Base-by-base conservation (phyloP, 768 basidiomycete genomes). In the Naganishia onofrii region DNA sequence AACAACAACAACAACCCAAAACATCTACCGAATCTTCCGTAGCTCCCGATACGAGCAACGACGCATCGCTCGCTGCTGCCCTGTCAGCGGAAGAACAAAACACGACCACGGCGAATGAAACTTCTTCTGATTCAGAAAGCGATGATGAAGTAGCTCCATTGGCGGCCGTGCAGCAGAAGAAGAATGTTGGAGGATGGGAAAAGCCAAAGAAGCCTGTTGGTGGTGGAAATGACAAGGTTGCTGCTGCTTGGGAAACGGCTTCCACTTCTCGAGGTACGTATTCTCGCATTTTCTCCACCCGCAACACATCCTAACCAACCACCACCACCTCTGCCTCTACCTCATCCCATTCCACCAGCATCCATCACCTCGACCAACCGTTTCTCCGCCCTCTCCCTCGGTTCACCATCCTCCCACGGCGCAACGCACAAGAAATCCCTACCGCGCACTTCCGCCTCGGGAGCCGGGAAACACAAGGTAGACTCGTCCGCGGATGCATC, bases 141-240 rank as follows among this genome's bases (percentile, higher is more conserved):
- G 67, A 68, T 6, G 54, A 52, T 34, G 67, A 68, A 19, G 31
- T 23, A 12, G 46, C 23, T 17, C 38, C 60, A 12, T 34, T 36
- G 10, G 54, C 26, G 21, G 34, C 52, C n/a, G n/a, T n/a, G n/a
- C n/a, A n/a, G 53, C 26, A 57, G 46, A 46, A 42, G 31, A 58
- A 69, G 54, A 44, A 21, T 19, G 56, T 21, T 12, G 68, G 58
- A 19, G 68, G 36, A 2, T 69, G 68, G 68, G 68, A 69, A 58
- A 54, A 58, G 31, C 68, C 68, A 8, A 69, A 69, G 38, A 69
- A 69, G 68, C 34, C 56, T 15, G 68, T 69, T 3, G 68, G 68
- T 42, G 56, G 56, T 29, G 21, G 44, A 15, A 55, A 32, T 55
- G 68, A 44, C 28, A 69, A 68, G 53, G 55, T 38, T 10, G 38